These are phyloP conservation scores for Meyerozyma sp. DNA, from an alignment of 1,139 yeast genomes.

Conservation along the genomic window DNA sequence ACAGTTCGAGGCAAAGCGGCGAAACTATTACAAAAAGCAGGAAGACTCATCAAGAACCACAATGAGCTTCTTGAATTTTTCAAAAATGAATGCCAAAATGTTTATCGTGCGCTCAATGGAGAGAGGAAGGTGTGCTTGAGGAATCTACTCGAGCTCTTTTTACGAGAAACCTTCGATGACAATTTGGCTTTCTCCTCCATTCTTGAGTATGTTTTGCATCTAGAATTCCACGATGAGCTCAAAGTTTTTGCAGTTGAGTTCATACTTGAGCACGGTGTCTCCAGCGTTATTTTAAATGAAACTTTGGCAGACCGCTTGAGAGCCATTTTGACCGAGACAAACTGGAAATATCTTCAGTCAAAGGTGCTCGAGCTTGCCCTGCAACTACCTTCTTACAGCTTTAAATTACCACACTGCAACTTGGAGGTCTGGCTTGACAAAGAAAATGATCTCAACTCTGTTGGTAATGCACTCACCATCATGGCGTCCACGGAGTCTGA, in stretches of 20 bases:
- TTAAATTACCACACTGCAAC: neutral
- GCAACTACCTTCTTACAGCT: neutral
- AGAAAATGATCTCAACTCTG: neutral
- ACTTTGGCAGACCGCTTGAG: neutral
- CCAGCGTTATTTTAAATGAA: neutral
- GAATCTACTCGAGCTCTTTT: neutral
- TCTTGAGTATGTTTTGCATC: neutral
- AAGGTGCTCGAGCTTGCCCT: neutral
- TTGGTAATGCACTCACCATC: conserved; percentile 17
- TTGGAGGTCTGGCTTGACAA: neutral
- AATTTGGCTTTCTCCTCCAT: neutral
- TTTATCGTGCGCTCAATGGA: neutral
- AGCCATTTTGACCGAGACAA: neutral
- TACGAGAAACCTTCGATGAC: neutral
- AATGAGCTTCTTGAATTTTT: neutral
- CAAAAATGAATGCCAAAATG: neutral
- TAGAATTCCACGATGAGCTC: neutral
- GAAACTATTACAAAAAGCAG: neutral
- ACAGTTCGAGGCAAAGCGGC: conserved; percentile 9
- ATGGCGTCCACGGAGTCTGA: conserved; percentile 33
- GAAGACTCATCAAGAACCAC: neutral
- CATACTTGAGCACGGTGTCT: neutral
- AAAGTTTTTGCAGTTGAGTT: neutral
- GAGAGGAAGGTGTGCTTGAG: neutral
- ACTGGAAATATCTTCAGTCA: neutral